Percentiles rank a stretch among this genome's conserved stretches.
Evolutionary conservation across 257 asterid genomes (phyloP).

Genomic region (Penstemon eatonii): DNA sequence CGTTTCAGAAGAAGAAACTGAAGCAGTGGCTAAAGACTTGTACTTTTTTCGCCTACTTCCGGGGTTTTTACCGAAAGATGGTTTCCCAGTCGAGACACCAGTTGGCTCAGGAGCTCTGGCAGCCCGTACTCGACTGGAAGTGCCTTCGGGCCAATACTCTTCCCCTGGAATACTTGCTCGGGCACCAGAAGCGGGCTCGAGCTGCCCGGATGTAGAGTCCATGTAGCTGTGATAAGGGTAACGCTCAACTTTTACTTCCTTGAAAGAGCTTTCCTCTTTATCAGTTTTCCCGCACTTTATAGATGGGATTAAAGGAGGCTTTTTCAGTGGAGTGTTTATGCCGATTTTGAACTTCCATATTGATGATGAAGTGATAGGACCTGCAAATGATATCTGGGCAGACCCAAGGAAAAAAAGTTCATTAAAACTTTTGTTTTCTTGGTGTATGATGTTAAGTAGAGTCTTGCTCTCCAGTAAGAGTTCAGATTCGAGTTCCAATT

Average conservation of each 20-base stretch:
- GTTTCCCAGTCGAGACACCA: slow-evolving; percentile 67
- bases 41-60: slow-evolving; percentile 86
- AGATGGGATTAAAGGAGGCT: slow-evolving; percentile 37
- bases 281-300: slow-evolving; percentile 75
- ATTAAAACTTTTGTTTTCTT: not conserved
- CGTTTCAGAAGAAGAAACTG: slow-evolving; percentile 38
- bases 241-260: slow-evolving; percentile 69
- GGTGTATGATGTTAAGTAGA: not conserved
- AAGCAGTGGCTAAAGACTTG: slow-evolving; percentile 49
- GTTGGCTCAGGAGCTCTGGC: slow-evolving; percentile 89
- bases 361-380: slow-evolving; percentile 32
- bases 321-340: slow-evolving; percentile 28
- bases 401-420: slow-evolving; percentile 21
- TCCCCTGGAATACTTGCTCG: slow-evolving; percentile 86
- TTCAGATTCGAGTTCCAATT: not conserved
- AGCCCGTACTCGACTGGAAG: slow-evolving; percentile 74
- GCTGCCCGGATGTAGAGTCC: slow-evolving; percentile 92
- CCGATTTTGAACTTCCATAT: slow-evolving; percentile 28
- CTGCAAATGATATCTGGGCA: slow-evolving; percentile 41
- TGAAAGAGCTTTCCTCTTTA: slow-evolving; percentile 36
- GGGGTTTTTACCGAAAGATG: slow-evolving; percentile 83
- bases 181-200: slow-evolving; percentile 97
- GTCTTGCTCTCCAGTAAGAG: not conserved
- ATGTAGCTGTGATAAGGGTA: slow-evolving; percentile 71
- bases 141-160: slow-evolving; percentile 96